phyloP scores from a whole-genome alignment of 2,329 filamentous ascomycete species.

The Phoma sp. region DNA sequence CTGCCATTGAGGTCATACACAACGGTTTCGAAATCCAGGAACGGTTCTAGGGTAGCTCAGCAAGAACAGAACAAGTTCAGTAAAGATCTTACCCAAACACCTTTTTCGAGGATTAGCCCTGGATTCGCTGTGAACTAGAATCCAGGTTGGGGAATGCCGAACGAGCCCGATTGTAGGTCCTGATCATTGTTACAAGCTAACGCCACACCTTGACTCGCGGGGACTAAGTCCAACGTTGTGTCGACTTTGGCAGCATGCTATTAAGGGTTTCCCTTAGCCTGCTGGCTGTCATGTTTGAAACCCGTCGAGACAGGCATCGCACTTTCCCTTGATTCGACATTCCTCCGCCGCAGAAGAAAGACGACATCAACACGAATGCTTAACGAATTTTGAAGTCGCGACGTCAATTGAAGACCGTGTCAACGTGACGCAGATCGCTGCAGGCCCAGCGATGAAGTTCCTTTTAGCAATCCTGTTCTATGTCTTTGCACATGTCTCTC shows the following conservation, averaged over 20 bases:
- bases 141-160: not conserved
- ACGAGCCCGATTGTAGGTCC: not conserved
- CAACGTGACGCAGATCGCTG: not conserved
- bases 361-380: not conserved
- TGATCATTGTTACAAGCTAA: not conserved
- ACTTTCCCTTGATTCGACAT: not conserved
- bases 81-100: too few species aligned
- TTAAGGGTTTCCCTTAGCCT: not conserved
- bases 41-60: too few species aligned
- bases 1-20: not conserved
- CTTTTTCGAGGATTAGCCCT: not conserved
- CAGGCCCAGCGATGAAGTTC: not conserved
- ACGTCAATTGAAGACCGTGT: not conserved
- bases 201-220: not conserved
- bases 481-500: slow-evolving; percentile 4
- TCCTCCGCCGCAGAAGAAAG: not conserved
- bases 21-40: not conserved
- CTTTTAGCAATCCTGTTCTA: slow-evolving; percentile 1
- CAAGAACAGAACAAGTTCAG: too few species aligned
- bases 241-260: not conserved
- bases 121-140: not conserved
- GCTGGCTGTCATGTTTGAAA: not conserved
- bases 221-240: not conserved
- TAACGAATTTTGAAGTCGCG: not conserved
- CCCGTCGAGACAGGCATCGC: not conserved